These are phyloP conservation scores for Pythium folliculosum DNA, from an alignment of 352 stramenopile species.

Conservation along the genomic window DNA sequence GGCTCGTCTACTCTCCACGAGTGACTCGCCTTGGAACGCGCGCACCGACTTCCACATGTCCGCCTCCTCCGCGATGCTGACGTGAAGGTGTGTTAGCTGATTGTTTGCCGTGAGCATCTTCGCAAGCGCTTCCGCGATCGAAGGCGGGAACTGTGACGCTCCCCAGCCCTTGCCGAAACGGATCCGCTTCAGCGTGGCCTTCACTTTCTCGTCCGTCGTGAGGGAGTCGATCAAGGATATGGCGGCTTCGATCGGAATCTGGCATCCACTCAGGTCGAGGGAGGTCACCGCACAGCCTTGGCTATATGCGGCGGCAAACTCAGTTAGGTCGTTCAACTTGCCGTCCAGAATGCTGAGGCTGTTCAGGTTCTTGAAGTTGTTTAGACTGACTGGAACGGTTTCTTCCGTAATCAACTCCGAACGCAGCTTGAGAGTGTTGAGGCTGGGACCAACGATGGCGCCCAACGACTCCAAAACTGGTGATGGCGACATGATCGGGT, in stretches of 20 bases:
- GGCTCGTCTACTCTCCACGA: neutral
- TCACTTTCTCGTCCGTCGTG: neutral
- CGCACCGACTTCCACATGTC: neutral
- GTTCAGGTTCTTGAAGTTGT: neutral
- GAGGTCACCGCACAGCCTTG: neutral
- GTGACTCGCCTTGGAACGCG: neutral
- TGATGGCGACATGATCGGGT: neutral
- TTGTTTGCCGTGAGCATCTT: conserved; percentile 3
- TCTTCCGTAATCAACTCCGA: neutral
- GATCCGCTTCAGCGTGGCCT: neutral
- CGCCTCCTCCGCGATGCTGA: neutral
- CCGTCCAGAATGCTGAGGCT: neutral
- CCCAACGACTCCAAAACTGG: neutral
- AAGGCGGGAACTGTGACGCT: neutral
- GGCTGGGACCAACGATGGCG: neutral
- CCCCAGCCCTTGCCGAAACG: conserved; percentile 8
- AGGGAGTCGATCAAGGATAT: neutral
- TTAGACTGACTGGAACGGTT: neutral
- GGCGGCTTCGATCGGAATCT: neutral
- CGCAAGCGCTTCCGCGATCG: neutral
- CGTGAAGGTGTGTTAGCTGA: neutral
- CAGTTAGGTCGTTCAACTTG: neutral
- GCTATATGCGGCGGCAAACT: neutral
- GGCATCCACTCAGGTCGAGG: neutral
- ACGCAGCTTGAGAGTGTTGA: neutral